These are phyloP conservation scores for Zygotorulaspora chibaensis DNA, from an alignment of 805 yeast genomes.

Conservation along the genomic window DNA sequence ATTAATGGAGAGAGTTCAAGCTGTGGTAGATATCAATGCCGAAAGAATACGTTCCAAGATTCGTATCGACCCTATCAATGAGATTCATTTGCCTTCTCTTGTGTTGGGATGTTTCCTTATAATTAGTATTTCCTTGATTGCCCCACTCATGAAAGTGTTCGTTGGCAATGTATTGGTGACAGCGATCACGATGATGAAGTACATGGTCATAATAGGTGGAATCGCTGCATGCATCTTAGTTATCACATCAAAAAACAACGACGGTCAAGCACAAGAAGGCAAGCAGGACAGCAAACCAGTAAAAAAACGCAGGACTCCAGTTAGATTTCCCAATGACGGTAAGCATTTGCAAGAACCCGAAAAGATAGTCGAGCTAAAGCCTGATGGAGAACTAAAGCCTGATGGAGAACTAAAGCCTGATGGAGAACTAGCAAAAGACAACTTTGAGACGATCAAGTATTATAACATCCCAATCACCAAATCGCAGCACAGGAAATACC, in stretches of 20 bases:
- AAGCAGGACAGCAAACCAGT: not conserved
- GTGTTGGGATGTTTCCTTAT: slow-evolving; percentile 22
- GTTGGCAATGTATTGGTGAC: slow-evolving; percentile 28
- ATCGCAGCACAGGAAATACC: slow-evolving; percentile 8
- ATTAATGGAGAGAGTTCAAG: slow-evolving; percentile 12
- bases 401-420: not conserved
- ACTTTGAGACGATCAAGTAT: slow-evolving; percentile 23
- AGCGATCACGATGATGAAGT: slow-evolving; percentile 19
- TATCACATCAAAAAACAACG: slow-evolving; percentile 10
- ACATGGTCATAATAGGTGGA: slow-evolving; percentile 22
- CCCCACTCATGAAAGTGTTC: slow-evolving; percentile 24
- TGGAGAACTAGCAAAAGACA: slow-evolving; percentile 12
- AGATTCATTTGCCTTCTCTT: slow-evolving; percentile 26
- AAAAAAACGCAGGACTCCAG: not conserved
- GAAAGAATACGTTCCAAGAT: slow-evolving; percentile 6
- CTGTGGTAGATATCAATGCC: slow-evolving; percentile 9
- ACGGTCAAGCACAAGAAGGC: not conserved
- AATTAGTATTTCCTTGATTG: slow-evolving; percentile 15
- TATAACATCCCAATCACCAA: slow-evolving; percentile 27
- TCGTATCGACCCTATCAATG: slow-evolving; percentile 13
- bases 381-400: slow-evolving; percentile 1
- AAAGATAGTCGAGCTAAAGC: not conserved
- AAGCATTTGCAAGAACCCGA: not conserved
- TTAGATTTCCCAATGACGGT: not conserved
- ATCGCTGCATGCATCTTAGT: slow-evolving; percentile 15